Conservation (phyloP, 768 basidiomycete species). For the Xerocomellus dryophilus region DNA sequence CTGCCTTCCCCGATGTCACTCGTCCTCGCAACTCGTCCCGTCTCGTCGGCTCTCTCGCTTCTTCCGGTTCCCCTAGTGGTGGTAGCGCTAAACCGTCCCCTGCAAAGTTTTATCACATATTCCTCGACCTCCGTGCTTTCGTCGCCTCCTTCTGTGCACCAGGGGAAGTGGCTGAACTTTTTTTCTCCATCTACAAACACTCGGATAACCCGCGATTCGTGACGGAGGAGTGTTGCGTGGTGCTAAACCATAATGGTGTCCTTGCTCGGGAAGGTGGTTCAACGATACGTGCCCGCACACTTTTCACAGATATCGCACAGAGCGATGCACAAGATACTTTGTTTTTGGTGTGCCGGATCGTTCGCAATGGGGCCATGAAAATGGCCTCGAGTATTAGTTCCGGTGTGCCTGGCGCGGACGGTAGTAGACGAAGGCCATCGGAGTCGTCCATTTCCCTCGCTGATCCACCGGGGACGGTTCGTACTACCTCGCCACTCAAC, state of each 20-base stretch:
- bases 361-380: slow-evolving; percentile 84
- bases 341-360: slow-evolving; percentile 86
- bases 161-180: slow-evolving; percentile 90
- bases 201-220: slow-evolving; percentile 74
- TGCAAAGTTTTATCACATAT: slow-evolving; percentile 84
- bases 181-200: slow-evolving; percentile 90
- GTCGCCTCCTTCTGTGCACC: slow-evolving; percentile 87
- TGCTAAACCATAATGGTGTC: slow-evolving; percentile 90
- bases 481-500: slow-evolving; percentile 23
- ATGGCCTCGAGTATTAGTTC: slow-evolving; percentile 57
- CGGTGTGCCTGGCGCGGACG: slow-evolving; percentile 37
- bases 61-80: slow-evolving; percentile 7
- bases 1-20: slow-evolving; percentile 61
- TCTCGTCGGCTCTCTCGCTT: slow-evolving; percentile 35
- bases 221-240: slow-evolving; percentile 87
- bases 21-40: slow-evolving; percentile 33
- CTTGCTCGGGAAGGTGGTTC: slow-evolving; percentile 74
- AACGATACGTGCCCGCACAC: slow-evolving; percentile 61
- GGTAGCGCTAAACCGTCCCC: slow-evolving; percentile 36
- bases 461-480: slow-evolving; percentile 29
- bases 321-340: slow-evolving; percentile 84
- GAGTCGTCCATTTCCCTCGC: slow-evolving; percentile 45
- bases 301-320: slow-evolving; percentile 86
- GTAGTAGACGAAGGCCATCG: slow-evolving; percentile 50
- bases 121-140: slow-evolving; percentile 87